Evolutionary conservation across 176 grass and related monocot species (phyloP).

Genomic region (Eleusine coracana): DNA sequence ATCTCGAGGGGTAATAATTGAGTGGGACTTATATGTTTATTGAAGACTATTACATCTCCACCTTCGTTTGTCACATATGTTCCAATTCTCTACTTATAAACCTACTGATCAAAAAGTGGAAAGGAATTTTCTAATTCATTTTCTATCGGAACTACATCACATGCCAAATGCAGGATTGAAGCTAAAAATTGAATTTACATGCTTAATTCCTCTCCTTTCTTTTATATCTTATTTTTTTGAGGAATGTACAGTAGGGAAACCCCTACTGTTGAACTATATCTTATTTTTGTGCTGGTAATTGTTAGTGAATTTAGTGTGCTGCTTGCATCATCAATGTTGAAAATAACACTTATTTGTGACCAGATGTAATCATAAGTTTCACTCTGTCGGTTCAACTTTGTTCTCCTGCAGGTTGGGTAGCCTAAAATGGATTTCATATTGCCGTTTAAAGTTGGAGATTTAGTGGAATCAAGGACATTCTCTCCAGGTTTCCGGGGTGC

Average conservation of each 20-base stretch:
- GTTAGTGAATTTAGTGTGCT: neutral
- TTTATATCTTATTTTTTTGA: neutral
- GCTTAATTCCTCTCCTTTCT: neutral
- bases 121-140: neutral
- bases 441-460: slow-evolving; percentile 58
- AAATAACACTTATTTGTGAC: neutral
- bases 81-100: neutral
- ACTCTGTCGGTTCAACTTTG: neutral
- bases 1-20: neutral
- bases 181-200: neutral
- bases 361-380: neutral
- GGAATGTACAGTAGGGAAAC: too few relatives aligned
- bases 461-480: slow-evolving; percentile 52
- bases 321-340: neutral
- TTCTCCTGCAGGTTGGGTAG: slow-evolving; percentile 27
- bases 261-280: neutral
- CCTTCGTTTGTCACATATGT: neutral
- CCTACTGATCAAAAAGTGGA: neutral
- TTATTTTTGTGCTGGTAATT: neutral
- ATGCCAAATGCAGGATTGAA: neutral
- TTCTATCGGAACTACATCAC: neutral
- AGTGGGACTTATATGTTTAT: neutral
- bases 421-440: slow-evolving; percentile 39
- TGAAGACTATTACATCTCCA: neutral
- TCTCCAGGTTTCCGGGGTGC: slow-evolving; percentile 51